phyloP scores from a whole-genome alignment of 1,284 basidiomycete species.

The Porphyrellus sp. region DNA sequence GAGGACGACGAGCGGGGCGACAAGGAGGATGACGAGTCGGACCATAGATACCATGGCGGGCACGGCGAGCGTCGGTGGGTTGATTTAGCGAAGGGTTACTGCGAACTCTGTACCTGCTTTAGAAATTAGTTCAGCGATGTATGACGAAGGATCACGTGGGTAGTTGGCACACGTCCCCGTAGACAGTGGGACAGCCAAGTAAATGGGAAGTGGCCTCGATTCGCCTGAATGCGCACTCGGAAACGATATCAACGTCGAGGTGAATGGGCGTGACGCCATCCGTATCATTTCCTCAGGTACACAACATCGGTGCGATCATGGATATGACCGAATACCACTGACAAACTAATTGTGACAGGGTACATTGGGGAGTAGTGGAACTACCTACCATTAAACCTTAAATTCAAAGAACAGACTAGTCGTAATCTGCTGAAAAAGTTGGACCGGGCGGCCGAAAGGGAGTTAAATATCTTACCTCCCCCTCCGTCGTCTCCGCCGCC shows the following conservation, averaged over 20 bases:
- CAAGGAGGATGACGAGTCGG: slow-evolving; percentile 25
- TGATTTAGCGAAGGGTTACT: neutral
- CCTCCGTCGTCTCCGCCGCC: slow-evolving; percentile 60
- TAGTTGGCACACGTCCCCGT: slow-evolving; percentile 8
- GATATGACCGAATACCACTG: neutral
- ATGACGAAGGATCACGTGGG: slow-evolving; percentile 23
- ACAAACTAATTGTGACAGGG: slow-evolving; percentile 4
- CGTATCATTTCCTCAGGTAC: neutral
- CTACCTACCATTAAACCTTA: slow-evolving; percentile 8
- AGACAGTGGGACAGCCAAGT: neutral
- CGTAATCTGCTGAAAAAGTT: slow-evolving; percentile 20
- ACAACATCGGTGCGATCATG: neutral
- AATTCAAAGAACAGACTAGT: slow-evolving; percentile 16
- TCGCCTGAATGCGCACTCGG: neutral
- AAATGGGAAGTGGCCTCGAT: neutral
- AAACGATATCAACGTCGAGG: neutral
- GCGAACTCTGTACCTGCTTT: neutral
- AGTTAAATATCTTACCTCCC: slow-evolving; percentile 37
- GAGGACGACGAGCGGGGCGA: slow-evolving; percentile 36
- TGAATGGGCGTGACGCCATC: neutral
- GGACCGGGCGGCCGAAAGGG: neutral
- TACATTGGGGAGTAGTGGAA: neutral
- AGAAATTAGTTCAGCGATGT: slow-evolving; percentile 4
- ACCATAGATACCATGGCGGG: slow-evolving; percentile 21
- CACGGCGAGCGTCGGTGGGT: slow-evolving; percentile 8